Percentiles rank a stretch among this genome's conserved stretches.
phyloP scores from a whole-genome alignment of 345 rosid genomes.

The Populus nigra region DNA sequence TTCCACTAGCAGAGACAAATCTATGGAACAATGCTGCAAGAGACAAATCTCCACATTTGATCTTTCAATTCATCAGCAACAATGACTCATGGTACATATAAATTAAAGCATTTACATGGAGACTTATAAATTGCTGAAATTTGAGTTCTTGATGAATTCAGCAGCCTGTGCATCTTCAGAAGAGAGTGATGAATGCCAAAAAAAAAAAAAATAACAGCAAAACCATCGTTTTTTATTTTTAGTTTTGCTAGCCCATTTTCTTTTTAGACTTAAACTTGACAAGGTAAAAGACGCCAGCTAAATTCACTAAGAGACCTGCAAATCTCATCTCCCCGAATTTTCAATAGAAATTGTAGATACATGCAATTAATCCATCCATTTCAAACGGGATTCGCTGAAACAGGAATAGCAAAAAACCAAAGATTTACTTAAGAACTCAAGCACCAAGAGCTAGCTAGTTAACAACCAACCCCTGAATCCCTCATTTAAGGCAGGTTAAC shows the following conservation, averaged over 20 bases:
- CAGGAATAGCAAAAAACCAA: neutral
- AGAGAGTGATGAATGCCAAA: neutral
- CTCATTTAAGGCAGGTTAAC: neutral
- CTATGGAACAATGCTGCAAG: neutral
- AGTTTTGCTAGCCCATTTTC: neutral
- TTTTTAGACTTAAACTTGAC: neutral
- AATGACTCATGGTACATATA: neutral
- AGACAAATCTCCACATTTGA: neutral
- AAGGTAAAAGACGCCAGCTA: neutral
- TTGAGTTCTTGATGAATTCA: neutral
- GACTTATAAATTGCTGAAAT: neutral
- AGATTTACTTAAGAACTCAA: neutral
- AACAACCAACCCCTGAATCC: neutral
- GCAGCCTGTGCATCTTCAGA: neutral
- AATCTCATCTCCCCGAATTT: neutral
- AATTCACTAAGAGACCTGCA: neutral
- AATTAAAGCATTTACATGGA: neutral
- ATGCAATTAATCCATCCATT: neutral
- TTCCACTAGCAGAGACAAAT: neutral
- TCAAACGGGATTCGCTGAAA: neutral
- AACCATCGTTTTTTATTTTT: neutral
- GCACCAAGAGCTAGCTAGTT: neutral
- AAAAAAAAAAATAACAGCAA: neutral
- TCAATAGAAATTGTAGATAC: neutral
- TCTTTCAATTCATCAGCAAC: too few species aligned